These are phyloP conservation scores for Boletus edulis DNA, from an alignment of 768 basidiomycete genomes.

Conservation along the genomic window DNA sequence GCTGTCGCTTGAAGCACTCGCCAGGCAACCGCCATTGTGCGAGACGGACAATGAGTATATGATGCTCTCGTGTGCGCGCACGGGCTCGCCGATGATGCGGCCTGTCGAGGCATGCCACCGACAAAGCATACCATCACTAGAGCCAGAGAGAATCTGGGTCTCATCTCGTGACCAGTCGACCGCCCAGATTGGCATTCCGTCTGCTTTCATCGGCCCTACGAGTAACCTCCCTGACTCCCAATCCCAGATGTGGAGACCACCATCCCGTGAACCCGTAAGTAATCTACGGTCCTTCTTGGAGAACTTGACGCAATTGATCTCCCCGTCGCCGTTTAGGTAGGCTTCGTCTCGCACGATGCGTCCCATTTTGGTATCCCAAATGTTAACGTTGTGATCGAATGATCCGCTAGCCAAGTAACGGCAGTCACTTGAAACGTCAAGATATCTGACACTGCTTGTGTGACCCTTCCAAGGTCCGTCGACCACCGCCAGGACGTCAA, in stretches of 20 bases:
- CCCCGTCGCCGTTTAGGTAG: constrained; percentile 19
- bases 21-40: constrained; percentile 25
- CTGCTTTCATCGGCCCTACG: constrained; percentile 23
- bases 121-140: constrained; percentile 22
- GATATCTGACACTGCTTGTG: constrained; percentile 27
- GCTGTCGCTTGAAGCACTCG: constrained; percentile 29
- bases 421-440: constrained; percentile 27
- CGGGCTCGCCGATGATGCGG: constrained; percentile 19
- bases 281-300: constrained; percentile 22
- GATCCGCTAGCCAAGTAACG: constrained; percentile 30
- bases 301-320: constrained; percentile 30
- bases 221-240: constrained; percentile 26
- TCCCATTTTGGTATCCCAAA: constrained; percentile 30
- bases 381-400: constrained; percentile 31
- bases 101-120: constrained; percentile 25
- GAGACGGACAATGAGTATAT: constrained; percentile 29
- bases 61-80: constrained; percentile 22
- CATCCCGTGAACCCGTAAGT: constrained; percentile 30
- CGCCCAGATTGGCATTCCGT: constrained; percentile 26
- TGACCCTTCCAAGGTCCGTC: constrained; percentile 25
- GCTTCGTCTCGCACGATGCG: constrained; percentile 22
- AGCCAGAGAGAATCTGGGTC: constrained; percentile 25
- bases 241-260: constrained; percentile 29
- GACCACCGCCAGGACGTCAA: constrained; percentile 17
- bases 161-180: constrained; percentile 32